Conservation (phyloP, 768 basidiomycete genomes). For the Asterophora parasitica region DNA sequence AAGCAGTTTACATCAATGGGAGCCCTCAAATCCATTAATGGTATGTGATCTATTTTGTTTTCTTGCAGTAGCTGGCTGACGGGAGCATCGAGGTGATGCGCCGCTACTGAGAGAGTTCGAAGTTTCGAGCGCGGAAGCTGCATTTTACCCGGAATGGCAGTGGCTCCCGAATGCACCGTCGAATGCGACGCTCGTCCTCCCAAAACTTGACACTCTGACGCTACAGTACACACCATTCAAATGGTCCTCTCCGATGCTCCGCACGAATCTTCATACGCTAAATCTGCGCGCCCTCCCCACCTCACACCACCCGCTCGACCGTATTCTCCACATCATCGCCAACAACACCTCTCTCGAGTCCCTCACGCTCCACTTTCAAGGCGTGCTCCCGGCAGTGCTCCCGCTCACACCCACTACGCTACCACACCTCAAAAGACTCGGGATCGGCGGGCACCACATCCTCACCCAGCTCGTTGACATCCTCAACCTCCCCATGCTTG, state of each 20-base stretch:
- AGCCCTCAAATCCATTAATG: conserved; percentile 68
- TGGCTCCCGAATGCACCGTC: conserved; percentile 61
- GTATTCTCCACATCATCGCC: conserved; percentile 59
- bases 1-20: conserved; percentile 69
- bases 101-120: conserved; percentile 74
- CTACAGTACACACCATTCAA: conserved; percentile 73
- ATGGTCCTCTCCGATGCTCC: conserved; percentile 72
- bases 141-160: conserved; percentile 61
- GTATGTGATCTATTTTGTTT: conserved; percentile 26
- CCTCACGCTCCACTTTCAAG: conserved; percentile 58
- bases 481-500: conserved; percentile 53
- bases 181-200: conserved; percentile 31
- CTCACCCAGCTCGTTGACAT: conserved; percentile 58
- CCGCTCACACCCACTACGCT: conserved; percentile 54
- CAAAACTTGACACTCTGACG: conserved; percentile 52
- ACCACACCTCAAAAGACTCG: conserved; percentile 48
- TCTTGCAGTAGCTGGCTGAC: conserved; percentile 1
- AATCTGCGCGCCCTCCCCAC: conserved; percentile 64
- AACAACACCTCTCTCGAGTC: conserved; percentile 53
- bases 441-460: conserved; percentile 62
- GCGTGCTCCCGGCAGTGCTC: conserved; percentile 57
- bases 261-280: conserved; percentile 50
- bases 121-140: conserved; percentile 65
- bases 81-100: conserved; percentile 49
- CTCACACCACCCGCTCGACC: conserved; percentile 59